Evolutionary conservation across 2,329 filamentous ascomycete species (phyloP), one percentile per base, ranked within the genome.

Genomic region (Aspergillus sp.): DNA sequence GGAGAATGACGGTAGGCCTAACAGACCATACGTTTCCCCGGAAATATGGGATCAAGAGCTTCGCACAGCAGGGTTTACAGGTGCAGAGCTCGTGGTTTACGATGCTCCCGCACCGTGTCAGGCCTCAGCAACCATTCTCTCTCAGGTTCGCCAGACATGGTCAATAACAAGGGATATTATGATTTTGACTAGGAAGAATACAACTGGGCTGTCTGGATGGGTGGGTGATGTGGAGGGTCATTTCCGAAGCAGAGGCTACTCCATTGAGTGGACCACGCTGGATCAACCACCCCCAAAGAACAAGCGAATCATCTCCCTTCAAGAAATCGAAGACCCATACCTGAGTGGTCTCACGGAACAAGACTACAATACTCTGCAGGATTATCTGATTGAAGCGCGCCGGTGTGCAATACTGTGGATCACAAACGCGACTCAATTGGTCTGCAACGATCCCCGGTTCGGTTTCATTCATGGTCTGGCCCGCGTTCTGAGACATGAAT

Each of bases 41-140:
- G 51, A 62, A 4, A 46, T 56, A 39, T 70, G 67, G 67, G n/a
- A 49, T 2, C 56, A 29, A 12, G 65, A 69, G 24, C 58, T 70
- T 1, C n/a, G 45, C 9, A 31, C 54, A 7, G 63, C 66, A 3
- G 64, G 64, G 10, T 66, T 70, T 16, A 59, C 55, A 4, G 63
- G 61, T 1, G 24, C 55, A 0, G 63, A 63, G 2, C 18, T 32
- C 4, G 20, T 59, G 3, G 16, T 18, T 4, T 62, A 63, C 26
- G 57, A 60, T 31, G 52, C 45, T 32, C 36, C 55, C 12, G 31
- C 53, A 46, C 31, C 31, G 12, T 32, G 7, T 12, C 31, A 32
- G 31, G 31, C 7, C 2, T 55, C 49, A n/a, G 55, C 58, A 9
- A 45, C 51, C 32, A 60, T 60, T 47, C 45, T n/a, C 39, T 60